Base-by-base conservation (phyloP, 805 yeast genomes). In the Saturnispora hagleri region DNA sequence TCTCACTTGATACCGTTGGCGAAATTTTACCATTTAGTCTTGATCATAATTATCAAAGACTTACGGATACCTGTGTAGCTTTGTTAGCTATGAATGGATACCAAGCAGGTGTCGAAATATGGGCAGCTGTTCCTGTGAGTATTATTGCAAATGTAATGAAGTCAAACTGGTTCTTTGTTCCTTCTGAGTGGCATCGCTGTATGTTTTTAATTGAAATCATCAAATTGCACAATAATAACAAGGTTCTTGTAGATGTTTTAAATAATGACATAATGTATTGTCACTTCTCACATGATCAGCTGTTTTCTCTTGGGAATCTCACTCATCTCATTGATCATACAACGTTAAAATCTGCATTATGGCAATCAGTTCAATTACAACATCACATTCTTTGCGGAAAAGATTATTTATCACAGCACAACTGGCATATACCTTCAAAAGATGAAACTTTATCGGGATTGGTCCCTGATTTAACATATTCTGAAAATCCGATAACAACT, bases 101-200 rank as follows among this genome's bases (percentile, higher is more conserved):
- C 75, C 74, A 73, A 55, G 60, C 63, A 36, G 77, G 79, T 1
- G 66, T 65, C 4, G 62, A 62, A n/a, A 58, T 57, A 9, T 77
- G 82, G 82, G 74, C 70, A 52, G 72, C 67, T 0, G 66, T 79
- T 10, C 80, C 82, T 0, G 61, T 61, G 0, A 56, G 64, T 1
- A 63, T 76, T 5, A 69, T 76, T 15, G 67, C 73, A 0, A 73
- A 71, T 27, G 75, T 76, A 5, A 69, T 78, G 13, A 72, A 76
- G 0, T 67, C 72, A 17, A 80, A 79, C 56, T 74, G 73, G 20
- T 78, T 79, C 55, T 79, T 74, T 59, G 76, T 76, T 4, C 77
- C 79, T 2, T 69, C 71, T 2, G 84, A 79, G 59, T 77, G 80
- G 80, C 81, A 77, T 43, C 65, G 84, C 49, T 75, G 79, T 43